Evolutionary conservation across 768 basidiomycete genomes (phyloP).

Genomic region (Termitomyces sp.): DNA sequence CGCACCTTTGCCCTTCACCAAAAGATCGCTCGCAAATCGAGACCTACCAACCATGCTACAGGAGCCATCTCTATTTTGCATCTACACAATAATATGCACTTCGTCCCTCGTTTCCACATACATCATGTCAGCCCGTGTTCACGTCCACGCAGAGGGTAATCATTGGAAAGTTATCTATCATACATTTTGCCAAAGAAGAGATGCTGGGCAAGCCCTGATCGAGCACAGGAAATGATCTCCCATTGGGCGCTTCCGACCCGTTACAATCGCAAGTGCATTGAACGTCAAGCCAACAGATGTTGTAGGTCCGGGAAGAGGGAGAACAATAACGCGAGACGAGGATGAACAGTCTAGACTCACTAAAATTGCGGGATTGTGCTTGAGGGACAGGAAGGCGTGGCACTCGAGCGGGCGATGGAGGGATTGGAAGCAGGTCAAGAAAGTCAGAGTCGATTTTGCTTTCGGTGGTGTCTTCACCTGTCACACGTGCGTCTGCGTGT

Average conservation of each 20-base stretch:
- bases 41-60: too few species aligned
- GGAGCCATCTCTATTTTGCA: too few species aligned
- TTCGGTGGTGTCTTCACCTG: neutral
- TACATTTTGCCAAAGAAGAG: too few species aligned
- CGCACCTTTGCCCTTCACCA: too few species aligned
- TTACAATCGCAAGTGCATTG: conserved; percentile 35
- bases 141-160: too few species aligned
- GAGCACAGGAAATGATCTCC: conserved; percentile 75
- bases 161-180: too few species aligned
- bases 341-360: conserved; percentile 52
- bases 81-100: too few species aligned
- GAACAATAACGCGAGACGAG: conserved; percentile 21
- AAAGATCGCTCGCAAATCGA: too few species aligned
- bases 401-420: conserved; percentile 58
- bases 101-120: too few species aligned
- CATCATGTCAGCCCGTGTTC: too few species aligned
- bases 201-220: conserved; percentile 63
- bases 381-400: conserved; percentile 62
- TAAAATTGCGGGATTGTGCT: conserved; percentile 67
- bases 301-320: conserved; percentile 21
- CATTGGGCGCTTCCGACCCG: conserved; percentile 79
- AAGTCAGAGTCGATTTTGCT: too few species aligned
- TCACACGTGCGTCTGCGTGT: neutral
- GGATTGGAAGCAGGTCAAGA: conserved; percentile 47
- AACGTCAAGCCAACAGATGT: conserved; percentile 27